These are phyloP conservation scores for Sclerotinia borealis DNA, from an alignment of 2,329 filamentous ascomycete genomes.

Conservation along the genomic window DNA sequence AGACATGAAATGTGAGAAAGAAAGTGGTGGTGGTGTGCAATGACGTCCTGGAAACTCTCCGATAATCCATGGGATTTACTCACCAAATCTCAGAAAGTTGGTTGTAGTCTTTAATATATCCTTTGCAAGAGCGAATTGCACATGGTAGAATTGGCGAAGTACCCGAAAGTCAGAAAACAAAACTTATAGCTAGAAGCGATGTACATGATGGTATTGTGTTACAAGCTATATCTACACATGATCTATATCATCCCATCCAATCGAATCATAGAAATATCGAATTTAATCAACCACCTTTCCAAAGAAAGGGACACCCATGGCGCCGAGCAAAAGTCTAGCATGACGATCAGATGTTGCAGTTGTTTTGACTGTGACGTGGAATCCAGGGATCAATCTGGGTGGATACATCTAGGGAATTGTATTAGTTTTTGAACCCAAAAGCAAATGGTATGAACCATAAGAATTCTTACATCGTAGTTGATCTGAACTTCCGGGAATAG, in stretches of 20 bases:
- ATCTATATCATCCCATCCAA: neutral
- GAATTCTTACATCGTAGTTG: conserved; percentile 77
- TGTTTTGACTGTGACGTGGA: conserved; percentile 33
- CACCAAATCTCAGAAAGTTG: neutral
- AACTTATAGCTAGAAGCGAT: neutral
- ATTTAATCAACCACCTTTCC: conserved; percentile 28
- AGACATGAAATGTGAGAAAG: no score
- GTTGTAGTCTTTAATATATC: no score
- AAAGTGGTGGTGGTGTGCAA: neutral
- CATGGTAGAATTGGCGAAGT: neutral
- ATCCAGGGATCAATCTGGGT: conserved; percentile 38
- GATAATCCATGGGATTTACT: accelerated
- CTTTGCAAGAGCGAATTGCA: neutral
- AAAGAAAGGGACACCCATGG: conserved; percentile 29
- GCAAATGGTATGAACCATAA: neutral
- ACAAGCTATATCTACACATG: conserved; percentile 9
- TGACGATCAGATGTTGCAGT: conserved; percentile 29
- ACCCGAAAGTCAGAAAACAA: neutral
- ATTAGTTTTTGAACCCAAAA: conserved; percentile 10
- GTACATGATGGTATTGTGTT: conserved; percentile 1
- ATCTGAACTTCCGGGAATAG: conserved; percentile 91
- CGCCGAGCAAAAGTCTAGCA: conserved; percentile 27
- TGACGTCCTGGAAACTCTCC: neutral
- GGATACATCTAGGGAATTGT: conserved; percentile 47
- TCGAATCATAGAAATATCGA: neutral